A percentile compares a stretch with the other conserved stretches of the same genome.
Evolutionary conservation across 768 basidiomycete species (phyloP).

Genomic region (Amanita molliuscula): DNA sequence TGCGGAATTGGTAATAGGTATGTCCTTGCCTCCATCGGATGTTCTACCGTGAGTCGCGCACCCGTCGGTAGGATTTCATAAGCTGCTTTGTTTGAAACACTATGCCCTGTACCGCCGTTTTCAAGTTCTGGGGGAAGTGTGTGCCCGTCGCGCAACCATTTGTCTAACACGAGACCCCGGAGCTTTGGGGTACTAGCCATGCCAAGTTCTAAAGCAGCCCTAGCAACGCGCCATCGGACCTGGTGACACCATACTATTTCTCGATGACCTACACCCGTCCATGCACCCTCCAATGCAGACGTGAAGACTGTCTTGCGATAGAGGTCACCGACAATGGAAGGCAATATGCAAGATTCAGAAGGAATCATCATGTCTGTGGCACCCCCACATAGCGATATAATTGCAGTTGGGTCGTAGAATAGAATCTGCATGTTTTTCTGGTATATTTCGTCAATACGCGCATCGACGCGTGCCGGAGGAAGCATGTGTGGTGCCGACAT

Average conservation of each 20-base stretch:
- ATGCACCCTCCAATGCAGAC: constrained; percentile 79
- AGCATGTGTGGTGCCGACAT: constrained; percentile 90
- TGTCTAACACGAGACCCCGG: constrained; percentile 36
- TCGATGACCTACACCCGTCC: constrained; percentile 92
- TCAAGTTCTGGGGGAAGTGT: constrained; percentile 24
- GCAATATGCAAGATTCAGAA: constrained; percentile 80
- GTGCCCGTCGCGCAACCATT: constrained; percentile 62
- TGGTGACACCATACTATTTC: constrained; percentile 99
- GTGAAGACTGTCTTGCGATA: constrained; percentile 70
- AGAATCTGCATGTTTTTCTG: constrained; percentile 29
- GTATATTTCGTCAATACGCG: constrained; percentile 71
- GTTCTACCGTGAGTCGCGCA: constrained; percentile 29
- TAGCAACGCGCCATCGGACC: constrained; percentile 81
- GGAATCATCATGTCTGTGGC: constrained; percentile 87
- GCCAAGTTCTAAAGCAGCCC: constrained; percentile 64
- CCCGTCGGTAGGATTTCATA: constrained; percentile 28
- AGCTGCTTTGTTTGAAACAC: constrained; percentile 13
- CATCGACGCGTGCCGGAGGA: constrained; percentile 83
- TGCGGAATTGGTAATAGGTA: constrained; percentile 42
- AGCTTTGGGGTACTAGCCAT: constrained; percentile 15
- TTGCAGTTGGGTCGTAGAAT: constrained; percentile 40
- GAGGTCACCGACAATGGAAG: constrained; percentile 10
- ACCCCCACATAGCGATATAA: constrained; percentile 86
- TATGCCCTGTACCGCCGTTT: neutral
- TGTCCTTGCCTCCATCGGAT: constrained; percentile 30